Evolutionary conservation across 352 stramenopile species (phyloP), one percentile per base, ranked within the genome.

Genomic region (Phytophthora ramorum): DNA sequence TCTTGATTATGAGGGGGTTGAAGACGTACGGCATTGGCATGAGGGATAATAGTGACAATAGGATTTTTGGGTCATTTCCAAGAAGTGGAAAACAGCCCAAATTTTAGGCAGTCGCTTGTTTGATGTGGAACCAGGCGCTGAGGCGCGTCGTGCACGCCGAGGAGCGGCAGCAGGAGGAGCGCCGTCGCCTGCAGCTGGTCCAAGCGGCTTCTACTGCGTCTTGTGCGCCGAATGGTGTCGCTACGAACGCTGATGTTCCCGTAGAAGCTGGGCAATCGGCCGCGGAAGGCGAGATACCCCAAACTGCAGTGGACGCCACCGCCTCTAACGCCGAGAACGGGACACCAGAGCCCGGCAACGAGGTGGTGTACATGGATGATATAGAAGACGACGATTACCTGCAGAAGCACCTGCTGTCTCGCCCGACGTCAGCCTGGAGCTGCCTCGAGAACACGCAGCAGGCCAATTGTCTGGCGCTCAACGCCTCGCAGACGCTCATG

Each of bases 371-470:
- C 24, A 54, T 76, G 1, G 73, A 76, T 20, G 69, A 81, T n/a
- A 52, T 62, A 0, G 64, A 87, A 3, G 67, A 86, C 8, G 71
- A 84, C 3, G 79, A 88, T 17, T 73, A 81, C 32, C 51, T 87
- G 19, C 80, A 92, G 69, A 80, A 85, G 40, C 81, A 87, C 68
- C 40, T 92, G 26, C 48, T 92, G 55, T 87, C 83, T 49, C 75
- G 67, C 3, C 65, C 75, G 17, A 76, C 63, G 24, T 80, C 79
- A 20, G 58, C 62, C 13, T 94, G 86, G 86, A 68, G 50, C 17
- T 89, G 77, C 40, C 69, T 94, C 7, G 86, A 94, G 28, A 83
- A 92, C 68, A 87, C 86, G 38, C 81, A 92, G 55, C 85, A 94
- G 64, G 81, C 86, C 17, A 76, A 87, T 58, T 93, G 87, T 45